phyloP scores from a whole-genome alignment of 805 yeast species.

The Danielozyma ontarioensis region DNA sequence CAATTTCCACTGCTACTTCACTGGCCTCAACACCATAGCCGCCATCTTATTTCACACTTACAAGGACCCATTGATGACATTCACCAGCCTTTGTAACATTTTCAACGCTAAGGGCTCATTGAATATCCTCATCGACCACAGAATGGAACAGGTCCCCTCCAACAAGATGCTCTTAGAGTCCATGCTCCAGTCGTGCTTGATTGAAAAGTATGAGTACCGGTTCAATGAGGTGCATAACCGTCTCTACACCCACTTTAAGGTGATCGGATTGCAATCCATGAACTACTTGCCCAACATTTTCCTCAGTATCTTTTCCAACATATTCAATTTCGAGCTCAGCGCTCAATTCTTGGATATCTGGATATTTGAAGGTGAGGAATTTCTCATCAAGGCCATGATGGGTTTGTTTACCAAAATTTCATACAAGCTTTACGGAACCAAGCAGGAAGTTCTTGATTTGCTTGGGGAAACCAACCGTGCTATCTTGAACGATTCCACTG shows the following conservation, averaged over 20 bases:
- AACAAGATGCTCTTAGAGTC: too few species aligned
- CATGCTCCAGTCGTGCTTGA: too few species aligned
- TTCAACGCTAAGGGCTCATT: too few species aligned
- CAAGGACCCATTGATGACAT: conserved; percentile 27
- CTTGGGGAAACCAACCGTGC: conserved; percentile 14
- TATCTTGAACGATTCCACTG: not conserved
- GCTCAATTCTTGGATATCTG: conserved; percentile 52
- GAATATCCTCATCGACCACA: too few species aligned
- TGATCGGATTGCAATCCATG: conserved; percentile 34
- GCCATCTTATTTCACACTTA: conserved; percentile 38
- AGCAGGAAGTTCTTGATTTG: conserved; percentile 38
- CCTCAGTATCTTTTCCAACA: conserved; percentile 40
- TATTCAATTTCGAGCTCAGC: conserved; percentile 42
- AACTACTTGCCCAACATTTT: conserved; percentile 40
- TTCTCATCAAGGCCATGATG: conserved; percentile 48
- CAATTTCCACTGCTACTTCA: conserved; percentile 21
- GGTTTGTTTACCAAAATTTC: conserved; percentile 47
- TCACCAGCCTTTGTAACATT: conserved; percentile 35
- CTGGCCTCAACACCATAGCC: conserved; percentile 33
- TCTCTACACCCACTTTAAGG: conserved; percentile 46
- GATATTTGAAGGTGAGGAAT: conserved; percentile 54
- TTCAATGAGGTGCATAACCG: too few species aligned
- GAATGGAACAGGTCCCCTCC: too few species aligned
- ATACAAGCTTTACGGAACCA: conserved; percentile 45
- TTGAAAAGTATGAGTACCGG: too few species aligned